phyloP scores from a whole-genome alignment of 2,329 filamentous ascomycete species.

The Aspergillus sp. region DNA sequence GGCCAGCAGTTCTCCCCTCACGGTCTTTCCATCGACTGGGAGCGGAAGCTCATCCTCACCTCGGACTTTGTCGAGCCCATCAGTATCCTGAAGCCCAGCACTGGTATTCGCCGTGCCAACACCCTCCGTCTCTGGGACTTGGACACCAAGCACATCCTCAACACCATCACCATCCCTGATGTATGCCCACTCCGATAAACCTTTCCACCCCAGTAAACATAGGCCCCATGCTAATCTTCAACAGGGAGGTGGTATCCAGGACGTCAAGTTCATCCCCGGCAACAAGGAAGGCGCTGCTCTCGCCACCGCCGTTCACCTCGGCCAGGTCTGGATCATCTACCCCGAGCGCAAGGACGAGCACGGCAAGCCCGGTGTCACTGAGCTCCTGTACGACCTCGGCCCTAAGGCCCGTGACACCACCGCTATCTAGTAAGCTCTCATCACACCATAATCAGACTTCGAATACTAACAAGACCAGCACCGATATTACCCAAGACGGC shows the following conservation, averaged over 20 bases:
- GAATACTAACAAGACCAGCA: constrained; percentile 30
- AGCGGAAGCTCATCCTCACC: constrained; percentile 59
- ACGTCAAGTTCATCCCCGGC: constrained; percentile 65
- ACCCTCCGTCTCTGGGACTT: constrained; percentile 63
- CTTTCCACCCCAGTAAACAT: neutral
- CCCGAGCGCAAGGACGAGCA: constrained; percentile 56
- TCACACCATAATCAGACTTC: neutral
- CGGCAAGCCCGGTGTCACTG: constrained; percentile 58
- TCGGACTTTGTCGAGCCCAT: constrained; percentile 64
- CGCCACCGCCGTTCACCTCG: constrained; percentile 60
- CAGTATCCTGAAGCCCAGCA: constrained; percentile 60
- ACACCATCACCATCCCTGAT: constrained; percentile 60
- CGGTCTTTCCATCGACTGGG: constrained; percentile 58
- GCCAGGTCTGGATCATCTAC: constrained; percentile 66
- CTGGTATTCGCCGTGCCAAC: constrained; percentile 55
- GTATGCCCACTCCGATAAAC: constrained; percentile 24
- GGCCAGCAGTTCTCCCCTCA: constrained; percentile 63
- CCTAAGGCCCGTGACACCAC: constrained; percentile 55
- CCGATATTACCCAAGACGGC: constrained; percentile 59
- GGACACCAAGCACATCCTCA: constrained; percentile 53
- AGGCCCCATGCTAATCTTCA: neutral
- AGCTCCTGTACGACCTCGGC: constrained; percentile 55
- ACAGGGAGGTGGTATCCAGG: constrained; percentile 47
- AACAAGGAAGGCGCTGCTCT: constrained; percentile 59
- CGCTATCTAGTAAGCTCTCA: constrained; percentile 54